A percentile compares a stretch with the other conserved stretches of the same genome.
phyloP scores from a whole-genome alignment of 148 eudicot genomes.

The Rhododendron ovatum region DNA sequence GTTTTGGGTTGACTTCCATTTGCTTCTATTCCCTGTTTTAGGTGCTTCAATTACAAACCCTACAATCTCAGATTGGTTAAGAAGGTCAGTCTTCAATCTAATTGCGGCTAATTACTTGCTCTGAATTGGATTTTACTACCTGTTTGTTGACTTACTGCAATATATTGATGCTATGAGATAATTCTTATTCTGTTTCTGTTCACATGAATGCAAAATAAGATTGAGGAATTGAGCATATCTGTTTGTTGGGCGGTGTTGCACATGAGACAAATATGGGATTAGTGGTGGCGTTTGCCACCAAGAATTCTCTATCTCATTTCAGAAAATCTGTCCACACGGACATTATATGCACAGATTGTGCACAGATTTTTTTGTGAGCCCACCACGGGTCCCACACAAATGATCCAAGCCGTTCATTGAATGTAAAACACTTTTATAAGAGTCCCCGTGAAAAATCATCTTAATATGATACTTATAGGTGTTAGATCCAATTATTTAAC shows the following conservation, averaged over 20 bases:
- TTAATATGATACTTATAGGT: no score
- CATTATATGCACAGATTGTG: no score
- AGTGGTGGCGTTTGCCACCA: not conserved
- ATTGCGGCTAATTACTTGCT: not conserved
- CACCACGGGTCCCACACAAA: no score
- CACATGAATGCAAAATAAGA: not conserved
- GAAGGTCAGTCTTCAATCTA: slow-evolving; percentile 2
- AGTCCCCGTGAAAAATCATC: no score
- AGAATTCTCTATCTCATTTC: not conserved
- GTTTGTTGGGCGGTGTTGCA: not conserved
- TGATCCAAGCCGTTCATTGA: no score
- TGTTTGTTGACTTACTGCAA: not conserved
- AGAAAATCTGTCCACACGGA: no score
- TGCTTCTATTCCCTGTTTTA: not conserved
- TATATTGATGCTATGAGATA: not conserved
- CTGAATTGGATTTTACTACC: not conserved
- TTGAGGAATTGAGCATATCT: not conserved
- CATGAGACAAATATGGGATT: not conserved
- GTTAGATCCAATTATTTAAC: no score
- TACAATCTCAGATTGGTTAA: not conserved
- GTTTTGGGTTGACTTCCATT: not conserved
- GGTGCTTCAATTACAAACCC: not conserved
- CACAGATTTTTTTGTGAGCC: no score
- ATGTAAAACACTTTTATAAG: no score
- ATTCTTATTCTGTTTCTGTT: not conserved